phyloP scores from a whole-genome alignment of 225 moss, liverwort and hornwort genomes.

The Antitrichia curtipendula region DNA sequence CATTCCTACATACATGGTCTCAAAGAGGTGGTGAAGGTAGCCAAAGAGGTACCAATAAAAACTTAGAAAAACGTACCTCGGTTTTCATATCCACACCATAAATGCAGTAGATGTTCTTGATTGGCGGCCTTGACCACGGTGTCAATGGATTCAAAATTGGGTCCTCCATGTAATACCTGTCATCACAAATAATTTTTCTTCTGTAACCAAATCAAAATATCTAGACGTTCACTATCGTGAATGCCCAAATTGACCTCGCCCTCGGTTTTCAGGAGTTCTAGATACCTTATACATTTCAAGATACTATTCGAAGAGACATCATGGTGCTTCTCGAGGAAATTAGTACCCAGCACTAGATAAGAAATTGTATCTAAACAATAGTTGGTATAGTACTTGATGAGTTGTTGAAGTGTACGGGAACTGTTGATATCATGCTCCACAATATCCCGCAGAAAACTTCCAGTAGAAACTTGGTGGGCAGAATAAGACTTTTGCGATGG shows the following conservation, averaged over 20 bases:
- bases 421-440: constrained; percentile 48
- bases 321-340: background rate
- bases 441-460: constrained; percentile 69
- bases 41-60: background rate
- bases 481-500: constrained; percentile 64
- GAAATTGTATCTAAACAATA: background rate
- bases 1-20: background rate
- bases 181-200: background rate
- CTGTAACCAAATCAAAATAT: background rate
- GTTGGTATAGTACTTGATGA: constrained; percentile 38
- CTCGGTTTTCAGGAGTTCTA: background rate
- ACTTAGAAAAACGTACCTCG: constrained; percentile 38
- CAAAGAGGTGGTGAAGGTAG: background rate
- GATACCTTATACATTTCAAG: background rate
- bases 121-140: constrained; percentile 96
- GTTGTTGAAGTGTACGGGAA: constrained; percentile 39
- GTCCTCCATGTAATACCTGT: constrained; percentile 87
- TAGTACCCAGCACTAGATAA: background rate
- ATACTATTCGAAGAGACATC: background rate
- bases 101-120: constrained; percentile 92
- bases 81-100: constrained; percentile 93
- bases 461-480: constrained; percentile 56
- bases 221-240: background rate
- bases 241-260: background rate
- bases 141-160: constrained; percentile 89